phyloP scores from a whole-genome alignment of 1,139 yeast species.

The Hyphopichia buzzinii region DNA sequence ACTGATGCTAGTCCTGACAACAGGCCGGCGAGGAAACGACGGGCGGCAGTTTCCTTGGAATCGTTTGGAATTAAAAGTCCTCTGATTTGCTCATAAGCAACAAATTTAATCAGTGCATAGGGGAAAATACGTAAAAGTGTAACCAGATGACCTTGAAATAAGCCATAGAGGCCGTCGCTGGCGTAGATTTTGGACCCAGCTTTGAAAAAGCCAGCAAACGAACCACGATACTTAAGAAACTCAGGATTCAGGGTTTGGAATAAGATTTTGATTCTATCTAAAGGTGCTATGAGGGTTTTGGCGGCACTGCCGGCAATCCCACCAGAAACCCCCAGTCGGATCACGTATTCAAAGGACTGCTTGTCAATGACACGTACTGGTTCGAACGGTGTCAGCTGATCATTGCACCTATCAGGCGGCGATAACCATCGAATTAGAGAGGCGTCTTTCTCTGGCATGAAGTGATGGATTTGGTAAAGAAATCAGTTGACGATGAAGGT shows the following conservation, averaged over 20 bases:
- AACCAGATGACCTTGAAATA: conserved; percentile 94
- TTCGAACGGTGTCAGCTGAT: conserved; percentile 29
- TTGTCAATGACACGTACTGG: conserved; percentile 45
- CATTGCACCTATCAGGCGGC: conserved; percentile 15
- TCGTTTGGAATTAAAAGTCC: conserved; percentile 73
- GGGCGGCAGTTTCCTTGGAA: conserved; percentile 69
- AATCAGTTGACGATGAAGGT: too few relatives aligned
- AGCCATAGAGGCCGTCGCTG: conserved; percentile 75
- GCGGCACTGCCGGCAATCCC: conserved; percentile 96
- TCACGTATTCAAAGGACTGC: conserved; percentile 72
- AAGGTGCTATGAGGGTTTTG: conserved; percentile 90
- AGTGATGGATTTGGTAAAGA: background rate
- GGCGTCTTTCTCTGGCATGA: conserved; percentile 1
- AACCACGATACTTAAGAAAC: conserved; percentile 76
- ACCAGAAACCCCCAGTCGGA: conserved; percentile 88
- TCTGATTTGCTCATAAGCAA: conserved; percentile 94
- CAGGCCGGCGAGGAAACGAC: conserved; percentile 87
- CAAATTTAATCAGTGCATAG: conserved; percentile 94
- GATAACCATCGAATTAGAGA: too few relatives aligned
- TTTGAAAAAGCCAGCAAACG: conserved; percentile 67
- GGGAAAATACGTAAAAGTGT: conserved; percentile 91
- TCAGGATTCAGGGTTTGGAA: conserved; percentile 96
- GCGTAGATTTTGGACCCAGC: conserved; percentile 70
- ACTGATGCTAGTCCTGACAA: conserved; percentile 86
- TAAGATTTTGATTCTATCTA: conserved; percentile 89